Base-by-base conservation (phyloP, 139 green algal genomes). In the Chlamydomonas schloesseri region DNA sequence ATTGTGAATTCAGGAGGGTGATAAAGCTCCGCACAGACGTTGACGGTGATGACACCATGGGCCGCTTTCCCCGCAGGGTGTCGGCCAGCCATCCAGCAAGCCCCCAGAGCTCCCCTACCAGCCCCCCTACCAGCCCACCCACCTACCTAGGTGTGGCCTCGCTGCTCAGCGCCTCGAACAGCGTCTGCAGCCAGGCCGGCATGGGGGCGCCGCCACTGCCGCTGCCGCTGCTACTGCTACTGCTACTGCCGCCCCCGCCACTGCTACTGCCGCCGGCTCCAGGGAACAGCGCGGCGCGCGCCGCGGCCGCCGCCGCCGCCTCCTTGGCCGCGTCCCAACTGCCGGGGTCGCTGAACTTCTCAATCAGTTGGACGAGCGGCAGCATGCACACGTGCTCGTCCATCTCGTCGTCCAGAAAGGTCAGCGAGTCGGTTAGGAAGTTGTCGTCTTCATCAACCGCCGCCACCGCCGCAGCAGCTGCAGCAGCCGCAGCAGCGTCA, bases 341-440 rank as follows among this genome's bases (percentile, higher is more conserved):
- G 64, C 29, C 46, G 8, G 36, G 46, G 26, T 74, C 78, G 29
- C 42, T 68, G 78, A 50, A 84, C 31, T 74, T 74, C 64, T 84
- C 78, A 26, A 84, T 84, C 20, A 72, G 62, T 36, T 72, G 78
- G 8, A 84, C 78, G 9, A 84, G 78, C 37, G 78, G 78, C 64
- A 75, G 64, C 64, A 74, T 74, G 46, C 29, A 65, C 10, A 75
- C 78, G 64, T 84, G 78, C 78, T 84, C 78, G 78, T 84, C 78
- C 62, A 84, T 75, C 65, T 84, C 78, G 47, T 84, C 78, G 13
- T 84, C 78, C 6, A 75, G 24, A 29, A 75, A 74, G 64, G 64
- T n/a, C 78, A 84, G 64, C 60, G 62, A 37, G 76, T 83, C 76
- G 24, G 60, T 42, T 10, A 70, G 10, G 31, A 28, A 47, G 42